A percentile compares a stretch with the other conserved stretches of the same genome.
Conservation (phyloP, 1,284 basidiomycete species). For the Leccinum subrobustum region DNA sequence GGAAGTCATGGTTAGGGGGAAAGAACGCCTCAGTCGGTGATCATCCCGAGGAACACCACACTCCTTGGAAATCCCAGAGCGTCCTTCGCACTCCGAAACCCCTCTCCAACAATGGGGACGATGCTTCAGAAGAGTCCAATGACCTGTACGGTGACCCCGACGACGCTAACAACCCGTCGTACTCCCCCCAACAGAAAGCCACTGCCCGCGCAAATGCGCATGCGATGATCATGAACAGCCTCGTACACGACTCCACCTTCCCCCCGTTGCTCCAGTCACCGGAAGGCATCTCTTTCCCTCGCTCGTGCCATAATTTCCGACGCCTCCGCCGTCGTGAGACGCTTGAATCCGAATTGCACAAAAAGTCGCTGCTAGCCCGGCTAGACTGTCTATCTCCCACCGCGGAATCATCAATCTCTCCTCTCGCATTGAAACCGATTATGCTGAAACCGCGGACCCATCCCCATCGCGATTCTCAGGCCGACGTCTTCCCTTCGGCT, state of each 20-base stretch:
- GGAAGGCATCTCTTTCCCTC: conserved; percentile 54
- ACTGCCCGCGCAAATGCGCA: conserved; percentile 35
- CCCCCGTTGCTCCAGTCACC: conserved; percentile 52
- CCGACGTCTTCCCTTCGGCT: conserved; percentile 42
- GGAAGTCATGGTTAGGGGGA: conserved; percentile 50
- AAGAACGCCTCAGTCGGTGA: conserved; percentile 36
- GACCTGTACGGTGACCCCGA: conserved; percentile 28
- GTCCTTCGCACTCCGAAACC: conserved; percentile 15
- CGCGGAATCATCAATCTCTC: conserved; percentile 49
- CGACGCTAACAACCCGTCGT: not conserved
- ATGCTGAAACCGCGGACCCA: conserved; percentile 21
- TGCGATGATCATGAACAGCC: conserved; percentile 40
- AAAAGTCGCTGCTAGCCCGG: conserved; percentile 47
- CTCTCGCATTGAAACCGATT: conserved; percentile 43
- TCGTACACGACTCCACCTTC: conserved; percentile 40
- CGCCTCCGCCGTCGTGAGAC: conserved; percentile 41
- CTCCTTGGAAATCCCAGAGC: conserved; percentile 17
- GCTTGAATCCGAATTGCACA: conserved; percentile 48
- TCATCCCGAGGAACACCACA: conserved; percentile 21
- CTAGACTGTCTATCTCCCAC: conserved; percentile 44
- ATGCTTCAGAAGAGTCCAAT: conserved; percentile 26
- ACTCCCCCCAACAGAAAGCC: conserved; percentile 16
- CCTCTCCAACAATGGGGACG: conserved; percentile 24
- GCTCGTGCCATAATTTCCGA: conserved; percentile 50
- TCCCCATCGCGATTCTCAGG: conserved; percentile 22